Conservation (phyloP, 345 rosid genomes). For the Salix purpurea region DNA sequence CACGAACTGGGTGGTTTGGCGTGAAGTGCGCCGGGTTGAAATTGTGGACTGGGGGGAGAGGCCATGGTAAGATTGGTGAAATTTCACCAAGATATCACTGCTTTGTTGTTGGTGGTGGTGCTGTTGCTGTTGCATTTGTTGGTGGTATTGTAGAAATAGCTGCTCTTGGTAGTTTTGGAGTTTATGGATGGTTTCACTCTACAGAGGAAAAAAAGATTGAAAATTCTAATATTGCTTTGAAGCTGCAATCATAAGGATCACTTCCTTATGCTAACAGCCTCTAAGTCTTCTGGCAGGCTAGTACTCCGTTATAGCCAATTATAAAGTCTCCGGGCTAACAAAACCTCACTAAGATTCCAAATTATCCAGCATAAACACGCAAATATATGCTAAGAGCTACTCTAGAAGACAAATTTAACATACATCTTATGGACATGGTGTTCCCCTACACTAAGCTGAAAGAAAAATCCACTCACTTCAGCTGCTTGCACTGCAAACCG, state of each 20-base stretch:
- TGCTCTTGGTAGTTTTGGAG: conserved; percentile 65
- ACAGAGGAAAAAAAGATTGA: neutral
- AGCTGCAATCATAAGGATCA: conserved; percentile 13
- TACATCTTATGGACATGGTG: neutral
- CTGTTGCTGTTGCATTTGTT: conserved; percentile 35
- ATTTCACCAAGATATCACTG: conserved; percentile 39
- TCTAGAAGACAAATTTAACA: too few relatives aligned
- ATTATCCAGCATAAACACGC: neutral
- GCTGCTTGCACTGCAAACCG: neutral
- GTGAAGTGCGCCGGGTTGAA: conserved; percentile 24
- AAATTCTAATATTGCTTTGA: conserved; percentile 3
- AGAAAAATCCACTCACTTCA: neutral
- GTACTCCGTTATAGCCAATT: neutral
- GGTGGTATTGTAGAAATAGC: conserved; percentile 53
- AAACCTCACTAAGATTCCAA: neutral
- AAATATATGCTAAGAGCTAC: neutral
- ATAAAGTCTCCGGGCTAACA: neutral
- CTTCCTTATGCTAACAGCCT: conserved; percentile 3
- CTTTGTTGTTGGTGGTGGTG: conserved; percentile 32
- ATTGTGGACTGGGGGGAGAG: conserved; percentile 39
- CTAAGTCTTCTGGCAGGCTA: neutral
- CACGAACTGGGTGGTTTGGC: conserved; percentile 34
- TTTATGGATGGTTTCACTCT: conserved; percentile 39
- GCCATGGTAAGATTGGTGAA: conserved; percentile 58
- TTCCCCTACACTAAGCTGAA: neutral